These are phyloP conservation scores for Rhodotorula sp. DNA, from an alignment of 1,284 basidiomycete genomes.

Conservation along the genomic window DNA sequence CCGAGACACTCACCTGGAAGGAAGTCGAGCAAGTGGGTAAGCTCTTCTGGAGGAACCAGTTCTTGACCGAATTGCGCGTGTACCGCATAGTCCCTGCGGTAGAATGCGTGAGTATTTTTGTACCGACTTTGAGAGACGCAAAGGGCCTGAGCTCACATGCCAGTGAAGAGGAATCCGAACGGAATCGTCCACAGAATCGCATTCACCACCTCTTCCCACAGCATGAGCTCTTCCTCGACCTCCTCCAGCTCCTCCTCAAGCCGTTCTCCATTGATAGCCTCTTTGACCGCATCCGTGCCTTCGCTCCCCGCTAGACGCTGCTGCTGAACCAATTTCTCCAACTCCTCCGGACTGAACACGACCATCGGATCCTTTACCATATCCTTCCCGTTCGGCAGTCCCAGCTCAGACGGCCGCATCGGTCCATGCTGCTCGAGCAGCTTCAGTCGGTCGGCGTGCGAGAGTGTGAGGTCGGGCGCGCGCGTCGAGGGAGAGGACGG, in stretches of 20 bases:
- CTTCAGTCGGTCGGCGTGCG: constrained; percentile 18
- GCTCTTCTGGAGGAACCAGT: constrained; percentile 17
- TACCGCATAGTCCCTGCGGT: constrained; percentile 35
- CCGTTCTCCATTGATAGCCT: background rate
- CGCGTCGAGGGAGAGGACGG: background rate
- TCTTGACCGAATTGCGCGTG: constrained; percentile 34
- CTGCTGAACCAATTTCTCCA: constrained; percentile 19
- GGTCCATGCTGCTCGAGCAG: constrained; percentile 16
- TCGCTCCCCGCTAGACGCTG: background rate
- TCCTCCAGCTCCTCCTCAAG: background rate
- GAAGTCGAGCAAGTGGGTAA: constrained; percentile 40
- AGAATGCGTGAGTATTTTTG: too few species aligned
- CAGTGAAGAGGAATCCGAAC: constrained; percentile 37
- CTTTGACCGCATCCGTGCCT: background rate
- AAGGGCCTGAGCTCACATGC: constrained; percentile 12
- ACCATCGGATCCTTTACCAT: constrained; percentile 21
- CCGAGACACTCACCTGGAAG: constrained; percentile 43
- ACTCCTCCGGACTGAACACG: constrained; percentile 24
- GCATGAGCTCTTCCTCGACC: constrained; percentile 72
- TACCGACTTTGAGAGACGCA: background rate
- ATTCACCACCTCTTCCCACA: constrained; percentile 29
- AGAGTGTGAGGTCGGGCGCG: constrained; percentile 15
- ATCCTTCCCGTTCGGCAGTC: background rate
- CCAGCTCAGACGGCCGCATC: constrained; percentile 19
- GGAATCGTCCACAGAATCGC: constrained; percentile 31